Evolutionary conservation across 345 rosid genomes (phyloP), one percentile per base, ranked within the genome.

Genomic region (Salix dunnii): DNA sequence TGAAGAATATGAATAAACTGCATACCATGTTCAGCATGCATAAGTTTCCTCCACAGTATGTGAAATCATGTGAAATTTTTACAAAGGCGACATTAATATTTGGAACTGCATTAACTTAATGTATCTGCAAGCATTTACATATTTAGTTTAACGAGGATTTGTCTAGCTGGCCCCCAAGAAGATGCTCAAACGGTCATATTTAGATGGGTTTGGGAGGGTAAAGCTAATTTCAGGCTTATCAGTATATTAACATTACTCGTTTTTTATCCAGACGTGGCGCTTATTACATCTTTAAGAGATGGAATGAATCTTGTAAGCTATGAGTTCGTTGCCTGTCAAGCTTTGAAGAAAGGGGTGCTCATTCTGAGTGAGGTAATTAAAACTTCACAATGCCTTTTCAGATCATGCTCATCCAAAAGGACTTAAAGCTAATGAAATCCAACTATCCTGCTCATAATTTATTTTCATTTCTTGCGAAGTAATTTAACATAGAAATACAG

Each of bases 281-380:
- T 88, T 83, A 89, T 88, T 48, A 88, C 91, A 2, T 88, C 91
- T 55, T 79, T 86, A 67, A 80, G 91, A 49, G 91, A 88, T 75
- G 91, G 91, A 53, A 86, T 88, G 91, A 88, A 88, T 76, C 91
- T 88, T 33, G 91, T 88, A 66, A 88, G 91, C 71, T 88, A 88
- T 70, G 91, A 88, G 80, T 88, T 85, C 76, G 89, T 86, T 83
- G 88, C 91, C 70, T 88, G 91, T 82, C 91, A 88, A 85, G 91
- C 82, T 62, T 80, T 83, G 78, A 86, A 88, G 84, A 88, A 88
- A 84, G 91, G 91, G 72, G 91, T 86, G 33, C 91, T 88, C 67
- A 86, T 88, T 73, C 73, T 88, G 25, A 88, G 91, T 67, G 91
- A 88, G 91, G 89, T 88, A 84, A 66, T 68, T 62, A 49, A 38